These are phyloP conservation scores for Globisporangium camurandrum DNA, from an alignment of 352 stramenopile species.

Conservation along the genomic window DNA sequence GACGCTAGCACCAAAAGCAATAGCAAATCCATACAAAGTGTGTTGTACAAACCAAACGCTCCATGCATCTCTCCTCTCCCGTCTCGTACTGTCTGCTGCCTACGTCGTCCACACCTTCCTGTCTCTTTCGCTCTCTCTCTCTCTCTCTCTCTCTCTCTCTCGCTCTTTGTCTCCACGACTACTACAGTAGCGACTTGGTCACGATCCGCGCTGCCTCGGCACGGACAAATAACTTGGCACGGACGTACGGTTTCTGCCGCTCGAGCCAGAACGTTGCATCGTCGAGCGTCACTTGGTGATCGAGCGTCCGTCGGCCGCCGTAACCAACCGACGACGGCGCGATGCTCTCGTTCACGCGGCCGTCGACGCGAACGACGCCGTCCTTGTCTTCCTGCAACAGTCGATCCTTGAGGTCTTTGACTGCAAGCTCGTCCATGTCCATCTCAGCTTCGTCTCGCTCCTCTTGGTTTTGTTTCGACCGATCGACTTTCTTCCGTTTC, in stretches of 20 bases:
- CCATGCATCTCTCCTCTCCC: too few species aligned
- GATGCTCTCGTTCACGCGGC: slow-evolving; percentile 81
- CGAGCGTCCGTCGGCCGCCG: slow-evolving; percentile 37
- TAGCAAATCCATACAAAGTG: too few species aligned
- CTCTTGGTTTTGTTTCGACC: slow-evolving; percentile 66
- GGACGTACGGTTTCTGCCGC: slow-evolving; percentile 78
- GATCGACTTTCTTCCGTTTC: slow-evolving; percentile 84
- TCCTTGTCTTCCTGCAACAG: slow-evolving; percentile 73
- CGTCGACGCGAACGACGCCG: slow-evolving; percentile 58
- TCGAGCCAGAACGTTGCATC: slow-evolving; percentile 79
- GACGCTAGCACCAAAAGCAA: neutral
- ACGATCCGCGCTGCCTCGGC: slow-evolving; percentile 73
- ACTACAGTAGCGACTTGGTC: slow-evolving; percentile 65
- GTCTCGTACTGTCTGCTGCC: too few species aligned
- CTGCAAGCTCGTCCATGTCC: slow-evolving; percentile 75
- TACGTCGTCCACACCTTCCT: neutral
- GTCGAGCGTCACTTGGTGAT: slow-evolving; percentile 78
- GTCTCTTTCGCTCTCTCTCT: neutral
- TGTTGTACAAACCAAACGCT: too few species aligned
- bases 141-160: neutral
- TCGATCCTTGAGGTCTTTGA: slow-evolving; percentile 79
- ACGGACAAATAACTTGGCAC: slow-evolving; percentile 78
- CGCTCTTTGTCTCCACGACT: neutral
- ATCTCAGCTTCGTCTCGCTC: slow-evolving; percentile 83
- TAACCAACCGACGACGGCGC: slow-evolving; percentile 31